phyloP scores from a whole-genome alignment of 345 rosid species.

The Boechera retrofracta region DNA sequence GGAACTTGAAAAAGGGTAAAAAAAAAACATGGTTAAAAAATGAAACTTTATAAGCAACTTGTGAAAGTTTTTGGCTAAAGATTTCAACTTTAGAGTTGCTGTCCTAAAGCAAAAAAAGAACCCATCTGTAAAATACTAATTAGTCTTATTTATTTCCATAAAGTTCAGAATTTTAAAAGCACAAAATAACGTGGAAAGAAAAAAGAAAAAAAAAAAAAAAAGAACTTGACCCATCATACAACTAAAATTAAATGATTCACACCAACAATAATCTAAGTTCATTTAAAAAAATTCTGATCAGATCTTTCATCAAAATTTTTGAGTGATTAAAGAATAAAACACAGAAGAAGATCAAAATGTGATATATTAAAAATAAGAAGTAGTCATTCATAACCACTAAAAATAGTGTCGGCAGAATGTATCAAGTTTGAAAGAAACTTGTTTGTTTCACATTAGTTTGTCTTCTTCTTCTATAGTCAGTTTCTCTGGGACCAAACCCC shows the following conservation, averaged over 20 bases:
- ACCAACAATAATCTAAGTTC: background rate
- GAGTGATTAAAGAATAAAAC: background rate
- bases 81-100: conserved; percentile 1
- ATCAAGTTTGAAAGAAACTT: conserved; percentile 36
- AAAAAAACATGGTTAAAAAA: conserved; percentile 9
- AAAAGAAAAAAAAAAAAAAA: background rate
- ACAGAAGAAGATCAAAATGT: background rate
- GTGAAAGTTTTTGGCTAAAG: conserved; percentile 9
- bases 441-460: conserved; percentile 37
- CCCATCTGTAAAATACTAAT: conserved; percentile 29
- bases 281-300: conserved; percentile 2
- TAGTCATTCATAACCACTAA: conserved; percentile 34
- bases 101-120: conserved; percentile 27
- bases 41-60: conserved; percentile 17
- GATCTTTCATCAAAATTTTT: background rate
- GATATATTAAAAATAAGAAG: background rate
- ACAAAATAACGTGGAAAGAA: conserved; percentile 2
- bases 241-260: conserved; percentile 29
- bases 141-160: background rate
- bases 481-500: conserved; percentile 34
- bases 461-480: conserved; percentile 40
- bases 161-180: background rate
- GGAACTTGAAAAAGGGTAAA: conserved; percentile 25
- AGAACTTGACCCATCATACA: conserved; percentile 6
- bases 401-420: conserved; percentile 40